Evolutionary conservation across 2,329 filamentous ascomycete species (phyloP).

Genomic region (Magnaporthales sp.): DNA sequence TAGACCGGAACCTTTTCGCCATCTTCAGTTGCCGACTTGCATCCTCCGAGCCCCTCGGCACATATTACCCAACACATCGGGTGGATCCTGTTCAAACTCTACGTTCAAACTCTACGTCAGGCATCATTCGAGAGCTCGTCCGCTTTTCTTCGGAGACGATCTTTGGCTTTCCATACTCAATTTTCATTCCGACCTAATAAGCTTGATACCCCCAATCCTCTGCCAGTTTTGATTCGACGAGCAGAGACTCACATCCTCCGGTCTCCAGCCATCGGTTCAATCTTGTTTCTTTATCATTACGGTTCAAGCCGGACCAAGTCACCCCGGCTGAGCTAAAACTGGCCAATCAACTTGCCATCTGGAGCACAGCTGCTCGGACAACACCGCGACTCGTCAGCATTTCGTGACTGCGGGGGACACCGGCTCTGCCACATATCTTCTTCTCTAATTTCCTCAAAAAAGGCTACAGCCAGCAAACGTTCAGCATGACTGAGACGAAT

Average conservation of each 20-base stretch:
- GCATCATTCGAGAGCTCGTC: neutral
- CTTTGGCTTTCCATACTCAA: neutral
- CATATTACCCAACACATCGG: neutral
- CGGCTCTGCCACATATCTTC: neutral
- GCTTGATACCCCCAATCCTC: conserved; percentile 3
- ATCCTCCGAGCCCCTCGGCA: neutral
- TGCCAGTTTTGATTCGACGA: neutral
- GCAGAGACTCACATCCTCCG: neutral
- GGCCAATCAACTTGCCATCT: neutral
- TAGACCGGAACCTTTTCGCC: neutral
- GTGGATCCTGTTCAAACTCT: neutral
- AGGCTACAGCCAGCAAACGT: conserved; percentile 8
- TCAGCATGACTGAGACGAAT: conserved; percentile 40
- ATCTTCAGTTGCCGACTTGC: neutral
- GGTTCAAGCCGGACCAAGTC: neutral
- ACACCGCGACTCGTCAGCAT: neutral
- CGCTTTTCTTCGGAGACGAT: neutral
- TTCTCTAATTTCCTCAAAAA: neutral
- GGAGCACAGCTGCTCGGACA: conserved; percentile 6
- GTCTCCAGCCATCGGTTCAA: neutral
- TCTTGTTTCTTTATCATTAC: too few species aligned
- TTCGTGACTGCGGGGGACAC: conserved; percentile 3
- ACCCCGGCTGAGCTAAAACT: neutral
- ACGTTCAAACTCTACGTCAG: neutral
- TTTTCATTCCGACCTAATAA: neutral